Base-by-base conservation (phyloP, 805 yeast genomes). In the Zygosaccharomyces rouxii region DNA sequence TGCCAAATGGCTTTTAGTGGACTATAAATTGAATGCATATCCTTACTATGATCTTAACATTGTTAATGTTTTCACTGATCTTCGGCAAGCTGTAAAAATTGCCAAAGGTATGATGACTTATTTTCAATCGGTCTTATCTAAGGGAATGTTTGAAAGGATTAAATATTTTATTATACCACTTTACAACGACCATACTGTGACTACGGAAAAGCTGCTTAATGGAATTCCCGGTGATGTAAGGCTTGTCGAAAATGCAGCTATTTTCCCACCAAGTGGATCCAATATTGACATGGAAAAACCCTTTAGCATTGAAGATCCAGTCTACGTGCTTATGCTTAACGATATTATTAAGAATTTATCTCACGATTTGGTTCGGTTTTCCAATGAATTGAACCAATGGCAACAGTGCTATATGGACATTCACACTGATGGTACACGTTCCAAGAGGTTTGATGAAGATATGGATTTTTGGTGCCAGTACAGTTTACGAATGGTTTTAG, bases 1-100 rank as follows among this genome's bases (percentile, higher is more conserved):
- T 48, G 97, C 97, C 0, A 71, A 90, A 47, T 86, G 88, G 67
- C 68, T 90, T 16, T 67, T 88, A 47, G 83, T 81, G 7, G 83
- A 86, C 62, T 86, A 84, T 62, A 81, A 82, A 64, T 68, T 81
- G 55, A 82, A 83, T 53, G 69, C 77, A 37, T 84, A 80, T 56
- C 92, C 90, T 0, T 82, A 83, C 58, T 73, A 76, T 37, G 89
- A 86, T 60, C 70, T 92, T 41, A 75, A 65, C 46, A 53, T 65
- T 22, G 53, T 62, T 14, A 54, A 55, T 22, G 45, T 64, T 7
- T 63, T 56, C 46, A 62, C 67, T 3, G 61, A 65, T 52, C 50
- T 63, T 14, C 55, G 52, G 9, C 61, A 57, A 25, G 48, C 59
- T 9, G 35, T 62, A n/a, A 23, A 49, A 30, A 46, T 57, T 10